Base-by-base conservation (phyloP, 352 stramenopile genomes). In the Phytophthora chlamydospora region DNA sequence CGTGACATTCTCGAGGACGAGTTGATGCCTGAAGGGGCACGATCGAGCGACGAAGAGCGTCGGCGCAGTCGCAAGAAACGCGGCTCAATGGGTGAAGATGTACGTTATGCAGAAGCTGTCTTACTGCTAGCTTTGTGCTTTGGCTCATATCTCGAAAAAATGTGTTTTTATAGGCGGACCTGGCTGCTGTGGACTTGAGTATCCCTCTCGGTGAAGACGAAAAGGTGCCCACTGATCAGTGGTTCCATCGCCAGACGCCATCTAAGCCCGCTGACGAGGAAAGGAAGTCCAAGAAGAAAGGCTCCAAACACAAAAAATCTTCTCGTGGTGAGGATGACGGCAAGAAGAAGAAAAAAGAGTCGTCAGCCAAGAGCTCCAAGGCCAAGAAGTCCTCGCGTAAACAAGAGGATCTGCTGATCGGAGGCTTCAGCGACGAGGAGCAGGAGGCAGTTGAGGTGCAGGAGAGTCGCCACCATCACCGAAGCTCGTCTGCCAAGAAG, bases 101-200 rank as follows among this genome's bases (percentile, higher is more conserved):
- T 88, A 60, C 36, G 66, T 66, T 29, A 2, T 27, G 19, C 12
- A 48, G 8, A 16, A 38, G 14, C 3, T 29, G 1, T 62, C 34
- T 40, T 36, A 8, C 36, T 35, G 6, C 13, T n/a, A 27, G 13
- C 32, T 27, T 36, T n/a, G 9, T 46, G 6, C 9, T 36, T 55
- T 40, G 10, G 7, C 10, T 34, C 36, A 34, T 27, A 6, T 41
- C 10, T 14, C 10, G 29, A 19, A 36, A 32, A 40, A 4, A 38
- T n/a, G 19, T 39, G 14, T 10, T 29, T 4, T 39, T 64, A 29
- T 38, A 95, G 69, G 82, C 90, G 34, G 83, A 93, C 45, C 58
- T 95, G 60, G 68, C 85, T 41, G 83, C 84, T 2, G 80, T 95
- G 9, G 87, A 95, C 50, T 71, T 95, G 53, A 89, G 76, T 16